These are phyloP conservation scores for Mucor saturninus DNA, from an alignment of 371 early-diverging fungal species.

Conservation along the genomic window DNA sequence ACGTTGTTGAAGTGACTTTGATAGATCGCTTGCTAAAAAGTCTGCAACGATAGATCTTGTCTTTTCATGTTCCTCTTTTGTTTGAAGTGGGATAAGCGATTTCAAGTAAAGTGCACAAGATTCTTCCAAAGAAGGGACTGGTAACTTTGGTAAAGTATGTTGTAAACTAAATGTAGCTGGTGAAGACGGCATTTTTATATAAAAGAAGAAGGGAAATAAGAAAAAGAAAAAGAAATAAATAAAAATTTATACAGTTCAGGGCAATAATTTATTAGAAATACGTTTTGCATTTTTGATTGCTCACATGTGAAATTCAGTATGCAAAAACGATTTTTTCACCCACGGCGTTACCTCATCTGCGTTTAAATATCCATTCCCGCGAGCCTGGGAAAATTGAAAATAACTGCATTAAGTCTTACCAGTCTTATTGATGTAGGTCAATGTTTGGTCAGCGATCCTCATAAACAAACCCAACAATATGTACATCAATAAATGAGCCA, in stretches of 20 bases:
- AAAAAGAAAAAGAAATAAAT: neutral
- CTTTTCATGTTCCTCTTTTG: constrained; percentile 34
- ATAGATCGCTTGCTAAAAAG: constrained; percentile 37
- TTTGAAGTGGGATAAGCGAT: constrained; percentile 68
- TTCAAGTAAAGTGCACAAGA: constrained; percentile 76
- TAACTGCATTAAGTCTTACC: too few relatives aligned
- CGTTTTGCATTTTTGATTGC: constrained; percentile 9
- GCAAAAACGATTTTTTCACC: neutral
- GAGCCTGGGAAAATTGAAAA: too few relatives aligned
- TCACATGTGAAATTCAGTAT: constrained; percentile 20
- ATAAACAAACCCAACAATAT: too few relatives aligned
- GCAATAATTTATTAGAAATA: constrained; percentile 9
- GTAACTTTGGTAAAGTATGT: constrained; percentile 73
- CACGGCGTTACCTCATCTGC: too few relatives aligned
- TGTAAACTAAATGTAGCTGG: constrained; percentile 72
- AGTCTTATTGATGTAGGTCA: too few relatives aligned
- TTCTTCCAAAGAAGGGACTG: constrained; percentile 78
- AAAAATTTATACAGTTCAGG: neutral
- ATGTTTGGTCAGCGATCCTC: too few relatives aligned
- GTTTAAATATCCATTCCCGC: too few relatives aligned
- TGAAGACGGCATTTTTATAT: neutral
- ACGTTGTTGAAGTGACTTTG: constrained; percentile 56
- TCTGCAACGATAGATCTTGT: constrained; percentile 38
- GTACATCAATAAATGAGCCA: too few relatives aligned
- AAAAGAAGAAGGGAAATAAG: constrained; percentile 10